phyloP scores from a whole-genome alignment of 345 rosid genomes.

The Pelargonium nanum region DNA sequence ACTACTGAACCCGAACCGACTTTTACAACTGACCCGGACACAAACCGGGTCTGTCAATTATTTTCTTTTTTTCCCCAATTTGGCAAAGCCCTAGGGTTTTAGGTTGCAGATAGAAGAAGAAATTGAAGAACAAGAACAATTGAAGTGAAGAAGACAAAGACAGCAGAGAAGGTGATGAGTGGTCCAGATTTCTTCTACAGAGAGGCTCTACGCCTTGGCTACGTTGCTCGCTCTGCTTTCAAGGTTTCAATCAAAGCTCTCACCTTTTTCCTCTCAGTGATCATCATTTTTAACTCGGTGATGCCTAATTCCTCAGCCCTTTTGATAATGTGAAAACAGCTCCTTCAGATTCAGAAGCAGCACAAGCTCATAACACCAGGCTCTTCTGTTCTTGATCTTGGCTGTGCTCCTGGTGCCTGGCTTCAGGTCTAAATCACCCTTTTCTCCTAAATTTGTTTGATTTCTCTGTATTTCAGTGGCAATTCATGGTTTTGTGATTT shows the following conservation, averaged over 20 bases:
- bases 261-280: not conserved
- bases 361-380: conserved; percentile 70
- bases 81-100: conserved; percentile 10
- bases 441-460: not conserved
- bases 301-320: not conserved
- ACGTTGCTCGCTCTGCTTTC: conserved; percentile 95
- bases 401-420: conserved; percentile 99
- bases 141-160: not conserved
- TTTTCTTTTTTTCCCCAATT: no score
- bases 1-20: no score
- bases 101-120: not conserved
- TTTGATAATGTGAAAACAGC: conserved; percentile 26
- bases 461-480: no score
- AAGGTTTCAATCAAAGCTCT: conserved; percentile 29
- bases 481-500: conserved; percentile 1
- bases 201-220: conserved; percentile 97
- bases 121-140: not conserved
- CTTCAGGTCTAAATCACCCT: conserved; percentile 50
- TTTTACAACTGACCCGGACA: no score
- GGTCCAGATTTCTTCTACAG: conserved; percentile 93
- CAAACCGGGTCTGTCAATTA: no score
- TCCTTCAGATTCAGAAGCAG: conserved; percentile 86
- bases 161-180: conserved; percentile 37
- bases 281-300: not conserved
- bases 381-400: conserved; percentile 85